Base-by-base conservation (phyloP, 1,284 basidiomycete species). In the Coniophora puteana region DNA sequence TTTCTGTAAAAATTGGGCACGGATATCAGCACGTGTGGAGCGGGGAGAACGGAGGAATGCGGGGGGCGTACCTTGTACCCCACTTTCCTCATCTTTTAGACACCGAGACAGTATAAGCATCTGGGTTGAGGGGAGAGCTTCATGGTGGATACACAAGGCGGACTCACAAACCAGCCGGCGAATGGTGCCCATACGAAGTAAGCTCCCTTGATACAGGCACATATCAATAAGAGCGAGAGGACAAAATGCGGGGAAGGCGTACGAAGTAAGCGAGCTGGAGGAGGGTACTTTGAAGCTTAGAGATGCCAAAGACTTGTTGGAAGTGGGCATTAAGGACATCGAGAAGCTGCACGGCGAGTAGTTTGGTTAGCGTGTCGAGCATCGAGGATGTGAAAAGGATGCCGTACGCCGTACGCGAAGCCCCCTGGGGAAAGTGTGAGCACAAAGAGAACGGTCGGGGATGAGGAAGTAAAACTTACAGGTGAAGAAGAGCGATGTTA, bases 251-350 rank as follows among this genome's bases (percentile, higher is more conserved):
- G 16, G 14, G 14, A 16, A 38, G 40, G 49, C 65, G 51, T 45
- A 67, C 84, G 50, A 93, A 93, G 64, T 93, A 93, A 4, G 88
- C 87, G 7, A 89, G 75, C 57, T 94, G 91, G 23, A 94, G 73
- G 45, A 89, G 76, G 2, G 91, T 90, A 33, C 86, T 90, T 59
- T 91, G 79, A 14, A 86, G 74, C 53, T 84, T 87, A 32, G 75
- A 74, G 58, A 89, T 85, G 2, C 69, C 69, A 50, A 89, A 83
- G 8, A 87, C 76, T 10, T 56, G 61, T 65, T 88, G 88, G 62
- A 90, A 89, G 57, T 89, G 85, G 40, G 85, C 78, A 65, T 89
- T 89, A 43, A 92, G 71, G 24, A 91, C 89, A 62, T 93, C 90
- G 49, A 93, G 82, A 38, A 92, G 76, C 71, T 86, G 57, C 16